Evolutionary conservation across 306 rosid genomes (phyloP), one percentile per base, ranked within the genome.

Genomic region (Prosopis cineraria): DNA sequence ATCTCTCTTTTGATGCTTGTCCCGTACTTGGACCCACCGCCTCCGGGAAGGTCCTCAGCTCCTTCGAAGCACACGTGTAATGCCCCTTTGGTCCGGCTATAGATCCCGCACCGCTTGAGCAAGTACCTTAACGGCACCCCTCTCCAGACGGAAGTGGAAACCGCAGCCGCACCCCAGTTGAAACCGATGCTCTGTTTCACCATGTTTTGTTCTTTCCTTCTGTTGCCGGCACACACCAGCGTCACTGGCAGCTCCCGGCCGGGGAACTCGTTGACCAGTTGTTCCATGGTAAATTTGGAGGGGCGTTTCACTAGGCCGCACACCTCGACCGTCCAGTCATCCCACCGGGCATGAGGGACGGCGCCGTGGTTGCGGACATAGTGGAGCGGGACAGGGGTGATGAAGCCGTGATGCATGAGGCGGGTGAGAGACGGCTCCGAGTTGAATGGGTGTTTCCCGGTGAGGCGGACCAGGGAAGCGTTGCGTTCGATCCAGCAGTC

Each of bases 21-120:
- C 0, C 90, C 97, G 66, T 93, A 91, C 76, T 91, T 91, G 50
- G 89, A 82, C 11, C 96, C 98, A 44, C 97, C 97, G n/a, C 93
- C 98, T 50, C 93, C 98, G 0, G 96, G 94, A 80, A 93, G 69
- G 20, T 91, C 94, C 84, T 93, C 98, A 0, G 88, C 89, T 0
- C 98, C 98, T 62, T 93, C 98, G 22, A 93, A 93, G 65, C 98
- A 91, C n/a, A 91, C 97, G 40, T 89, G 85, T 6, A 93, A 76
- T 5, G 87, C 93, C 0, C 91, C 98, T 1, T 81, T 75, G 0
- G 62, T 74, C 0, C 90, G 81, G 68, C 79, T 40, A 9, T 72
- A 75, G 68, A 93, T 82, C 31, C 93, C 93, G 19, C 94, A 89
- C 36, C 87, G 76, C 73, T 90, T 85, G 6, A 93, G 80, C 74